Evolutionary conservation across 1,284 basidiomycete genomes (phyloP), one percentile per base, ranked within the genome.

Genomic region (Cryptococcus jaspeensis): DNA sequence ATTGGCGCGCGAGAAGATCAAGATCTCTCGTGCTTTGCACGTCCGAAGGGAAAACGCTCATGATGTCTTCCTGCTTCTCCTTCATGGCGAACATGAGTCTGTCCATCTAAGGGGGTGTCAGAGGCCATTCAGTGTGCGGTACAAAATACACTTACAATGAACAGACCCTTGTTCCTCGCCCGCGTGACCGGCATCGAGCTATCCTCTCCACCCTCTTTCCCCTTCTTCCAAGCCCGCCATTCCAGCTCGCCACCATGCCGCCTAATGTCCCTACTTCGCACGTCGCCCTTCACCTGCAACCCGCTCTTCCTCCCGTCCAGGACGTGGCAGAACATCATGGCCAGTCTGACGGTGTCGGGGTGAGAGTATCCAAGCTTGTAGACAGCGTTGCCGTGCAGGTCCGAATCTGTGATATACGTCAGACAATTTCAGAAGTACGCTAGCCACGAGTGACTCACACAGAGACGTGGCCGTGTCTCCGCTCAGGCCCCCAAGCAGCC

Each of bases 291-390:
- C 12, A 75, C 60, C 13, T 35, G 41, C 13, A 75, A 54, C 15
- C 73, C 71, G 35, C 66, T 69, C 59, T 75, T 75, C 12, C 66
- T 52, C 3, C 69, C 69, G 58, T 73, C 73, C 1, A 73, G 64
- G 7, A 75, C 67, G 22, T 56, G 59, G 37, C 65, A 69, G 60
- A 72, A 73, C 70, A 72, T 70, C 18, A 63, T 56, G 12, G 67
- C 73, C 5, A 75, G 59, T 0, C 69, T 62, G 18, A 75, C 52
- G 1, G 70, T 67, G 3, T 61, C 52, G 0, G 58, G 59, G 47
- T 75, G 66, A 32, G 46, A 60, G 11, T 61, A 60, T 0, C 71
- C 73, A 9, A 57, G 50, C 38, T 48, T 61, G 57, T 73, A 74
- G 22, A 67, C 65, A 1, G 71, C 66, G 32, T 64, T 69, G 12